These are phyloP conservation scores for Ajuga chamaepitys DNA, from an alignment of 257 asterid genomes.

Conservation along the genomic window DNA sequence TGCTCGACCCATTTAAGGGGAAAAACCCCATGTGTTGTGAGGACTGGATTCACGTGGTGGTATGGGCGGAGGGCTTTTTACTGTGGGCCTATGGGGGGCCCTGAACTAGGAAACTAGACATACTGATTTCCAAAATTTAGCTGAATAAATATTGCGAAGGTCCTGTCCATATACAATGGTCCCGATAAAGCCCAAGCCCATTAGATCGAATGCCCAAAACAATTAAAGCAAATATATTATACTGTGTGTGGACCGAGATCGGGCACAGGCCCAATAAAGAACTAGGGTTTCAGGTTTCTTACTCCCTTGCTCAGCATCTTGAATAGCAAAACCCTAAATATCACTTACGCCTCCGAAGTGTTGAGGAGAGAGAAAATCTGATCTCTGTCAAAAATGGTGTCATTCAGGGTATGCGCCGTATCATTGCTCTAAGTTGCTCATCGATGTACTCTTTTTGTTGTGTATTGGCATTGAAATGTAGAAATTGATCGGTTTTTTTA, in stretches of 20 bases:
- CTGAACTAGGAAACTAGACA: no score
- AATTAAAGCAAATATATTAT: neutral
- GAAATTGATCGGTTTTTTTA: neutral
- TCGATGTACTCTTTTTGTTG: neutral
- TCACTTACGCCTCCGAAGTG: constrained; percentile 11
- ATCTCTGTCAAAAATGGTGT: constrained; percentile 33
- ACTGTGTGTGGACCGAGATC: no score
- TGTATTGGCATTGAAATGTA: neutral
- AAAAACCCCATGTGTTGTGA: no score
- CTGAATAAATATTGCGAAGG: no score
- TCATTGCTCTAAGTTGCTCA: neutral
- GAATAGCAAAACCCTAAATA: constrained; percentile 11
- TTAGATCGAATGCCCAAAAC: no score
- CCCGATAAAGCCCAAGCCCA: no score
- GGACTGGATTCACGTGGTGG: no score
- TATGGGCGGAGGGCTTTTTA: no score
- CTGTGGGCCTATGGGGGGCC: no score
- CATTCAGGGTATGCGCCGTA: constrained; percentile 28
- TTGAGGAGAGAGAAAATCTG: constrained; percentile 6
- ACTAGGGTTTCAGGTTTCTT: constrained; percentile 29
- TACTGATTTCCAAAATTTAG: no score
- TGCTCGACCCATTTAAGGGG: no score
- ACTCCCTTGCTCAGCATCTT: neutral
- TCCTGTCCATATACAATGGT: no score
- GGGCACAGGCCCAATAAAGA: constrained; percentile 1